phyloP scores from a whole-genome alignment of 495 filamentous ascomycete species.

The Hypoxylon fuscum region DNA sequence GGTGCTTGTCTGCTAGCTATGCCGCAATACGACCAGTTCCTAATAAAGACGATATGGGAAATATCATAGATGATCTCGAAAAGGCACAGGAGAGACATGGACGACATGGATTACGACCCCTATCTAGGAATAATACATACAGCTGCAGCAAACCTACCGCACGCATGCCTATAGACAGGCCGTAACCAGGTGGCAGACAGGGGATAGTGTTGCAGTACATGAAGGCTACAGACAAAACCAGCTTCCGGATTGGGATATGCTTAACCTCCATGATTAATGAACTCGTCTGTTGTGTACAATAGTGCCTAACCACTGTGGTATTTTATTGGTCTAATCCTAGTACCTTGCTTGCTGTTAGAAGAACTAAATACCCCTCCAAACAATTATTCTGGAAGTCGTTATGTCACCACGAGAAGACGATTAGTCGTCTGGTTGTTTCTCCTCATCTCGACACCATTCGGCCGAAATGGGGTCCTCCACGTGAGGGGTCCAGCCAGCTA shows the following conservation, averaged over 20 bases:
- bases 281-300: slow-evolving; percentile 17
- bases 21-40: slow-evolving; percentile 15
- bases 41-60: slow-evolving; percentile 7
- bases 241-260: slow-evolving; percentile 33
- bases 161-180: slow-evolving; percentile 12
- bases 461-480: slow-evolving; percentile 19
- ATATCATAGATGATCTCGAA: slow-evolving; percentile 23
- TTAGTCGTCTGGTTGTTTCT: too few species aligned
- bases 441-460: slow-evolving; percentile 2
- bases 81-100: slow-evolving; percentile 3
- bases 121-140: slow-evolving; percentile 24
- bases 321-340: slow-evolving; percentile 1
- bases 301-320: slow-evolving; percentile 20
- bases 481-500: background rate
- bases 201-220: slow-evolving; percentile 30
- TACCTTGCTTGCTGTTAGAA: too few species aligned
- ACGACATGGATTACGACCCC: slow-evolving; percentile 26
- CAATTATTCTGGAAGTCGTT: slow-evolving; percentile 24
- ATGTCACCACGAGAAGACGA: background rate
- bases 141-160: slow-evolving; percentile 17
- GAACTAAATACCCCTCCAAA: slow-evolving; percentile 12
- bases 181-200: slow-evolving; percentile 33
- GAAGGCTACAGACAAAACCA: slow-evolving; percentile 8
- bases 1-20: slow-evolving; percentile 11
- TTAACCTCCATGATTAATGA: slow-evolving; percentile 10